phyloP scores from a whole-genome alignment of 495 filamentous ascomycete genomes.

The Tuber borchii region DNA sequence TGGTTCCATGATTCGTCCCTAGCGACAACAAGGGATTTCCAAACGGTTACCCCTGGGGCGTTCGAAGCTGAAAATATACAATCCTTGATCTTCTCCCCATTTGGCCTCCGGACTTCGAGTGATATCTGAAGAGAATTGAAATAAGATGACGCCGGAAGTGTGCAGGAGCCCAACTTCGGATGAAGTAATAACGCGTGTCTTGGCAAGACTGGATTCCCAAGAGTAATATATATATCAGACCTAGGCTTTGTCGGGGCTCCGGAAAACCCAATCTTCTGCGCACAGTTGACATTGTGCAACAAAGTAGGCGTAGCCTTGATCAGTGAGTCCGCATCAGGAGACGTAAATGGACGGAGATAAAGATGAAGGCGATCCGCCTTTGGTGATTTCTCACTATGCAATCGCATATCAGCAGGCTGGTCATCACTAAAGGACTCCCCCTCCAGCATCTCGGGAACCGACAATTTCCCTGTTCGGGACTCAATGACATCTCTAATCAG shows the following conservation, averaged over 20 bases:
- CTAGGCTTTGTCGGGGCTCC: slow-evolving; percentile 79
- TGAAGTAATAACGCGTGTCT: slow-evolving; percentile 73
- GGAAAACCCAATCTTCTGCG: slow-evolving; percentile 87
- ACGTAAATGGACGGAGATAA: slow-evolving; percentile 65
- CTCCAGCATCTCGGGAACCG: slow-evolving; percentile 23
- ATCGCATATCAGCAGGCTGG: slow-evolving; percentile 34
- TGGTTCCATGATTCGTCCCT: slow-evolving; percentile 77
- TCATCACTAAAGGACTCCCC: slow-evolving; percentile 22
- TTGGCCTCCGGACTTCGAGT: slow-evolving; percentile 69
- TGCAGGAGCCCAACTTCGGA: slow-evolving; percentile 65
- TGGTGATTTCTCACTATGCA: slow-evolving; percentile 53
- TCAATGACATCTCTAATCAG: slow-evolving; percentile 67
- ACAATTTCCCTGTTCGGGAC: slow-evolving; percentile 62
- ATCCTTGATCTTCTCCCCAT: slow-evolving; percentile 71
- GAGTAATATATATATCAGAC: slow-evolving; percentile 88
- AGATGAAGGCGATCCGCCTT: slow-evolving; percentile 67
- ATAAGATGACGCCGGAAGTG: slow-evolving; percentile 55
- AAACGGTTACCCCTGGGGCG: slow-evolving; percentile 63
- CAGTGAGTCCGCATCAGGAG: slow-evolving; percentile 67
- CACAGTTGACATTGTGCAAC: slow-evolving; percentile 70
- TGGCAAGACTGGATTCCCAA: slow-evolving; percentile 67
- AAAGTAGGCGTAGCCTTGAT: slow-evolving; percentile 82
- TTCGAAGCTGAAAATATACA: slow-evolving; percentile 86
- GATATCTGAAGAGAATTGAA: slow-evolving; percentile 79
- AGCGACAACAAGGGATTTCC: slow-evolving; percentile 76